A percentile compares a stretch with the other conserved stretches of the same genome.
Conservation (phyloP, 1,139 yeast species). For the Lodderomyces beijingensis region DNA sequence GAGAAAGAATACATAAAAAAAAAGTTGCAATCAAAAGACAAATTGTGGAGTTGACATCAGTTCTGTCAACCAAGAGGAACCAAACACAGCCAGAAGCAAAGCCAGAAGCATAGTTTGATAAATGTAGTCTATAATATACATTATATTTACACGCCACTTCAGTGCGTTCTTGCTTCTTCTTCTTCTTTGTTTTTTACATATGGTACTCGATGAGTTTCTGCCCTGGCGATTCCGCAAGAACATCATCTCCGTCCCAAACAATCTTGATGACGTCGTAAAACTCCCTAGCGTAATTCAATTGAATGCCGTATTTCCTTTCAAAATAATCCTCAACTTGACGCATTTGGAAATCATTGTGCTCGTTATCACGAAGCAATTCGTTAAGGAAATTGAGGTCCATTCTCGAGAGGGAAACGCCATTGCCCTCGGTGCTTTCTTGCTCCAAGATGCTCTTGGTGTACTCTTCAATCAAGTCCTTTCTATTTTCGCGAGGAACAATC, state of each 20-base stretch:
- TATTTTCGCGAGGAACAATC: slow-evolving; percentile 65
- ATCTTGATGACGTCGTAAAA: slow-evolving; percentile 70
- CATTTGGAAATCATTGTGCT: slow-evolving; percentile 23
- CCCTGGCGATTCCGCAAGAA: slow-evolving; percentile 27
- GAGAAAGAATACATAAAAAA: no score
- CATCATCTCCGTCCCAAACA: slow-evolving; percentile 59
- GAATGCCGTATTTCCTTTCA: slow-evolving; percentile 49
- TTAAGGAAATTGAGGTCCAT: slow-evolving; percentile 20
- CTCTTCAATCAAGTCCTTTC: slow-evolving; percentile 67
- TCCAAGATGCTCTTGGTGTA: slow-evolving; percentile 25
- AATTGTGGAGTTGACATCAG: no score
- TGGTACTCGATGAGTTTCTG: slow-evolving; percentile 34
- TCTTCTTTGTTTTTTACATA: no score
- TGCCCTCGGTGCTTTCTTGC: neutral
- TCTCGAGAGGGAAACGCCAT: neutral
- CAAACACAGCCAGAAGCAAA: no score
- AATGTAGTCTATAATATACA: no score
- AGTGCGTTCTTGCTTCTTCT: no score
- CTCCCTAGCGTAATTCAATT: slow-evolving; percentile 63
- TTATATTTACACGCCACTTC: no score
- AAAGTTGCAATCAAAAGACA: no score
- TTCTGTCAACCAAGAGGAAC: no score
- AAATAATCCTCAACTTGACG: slow-evolving; percentile 47
- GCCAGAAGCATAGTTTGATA: no score
- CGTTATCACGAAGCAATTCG: slow-evolving; percentile 36